A percentile compares a stretch with the other conserved stretches of the same genome.
Conservation (phyloP, 2,329 filamentous ascomycete species). For the Endoconidiophora laricicola region DNA sequence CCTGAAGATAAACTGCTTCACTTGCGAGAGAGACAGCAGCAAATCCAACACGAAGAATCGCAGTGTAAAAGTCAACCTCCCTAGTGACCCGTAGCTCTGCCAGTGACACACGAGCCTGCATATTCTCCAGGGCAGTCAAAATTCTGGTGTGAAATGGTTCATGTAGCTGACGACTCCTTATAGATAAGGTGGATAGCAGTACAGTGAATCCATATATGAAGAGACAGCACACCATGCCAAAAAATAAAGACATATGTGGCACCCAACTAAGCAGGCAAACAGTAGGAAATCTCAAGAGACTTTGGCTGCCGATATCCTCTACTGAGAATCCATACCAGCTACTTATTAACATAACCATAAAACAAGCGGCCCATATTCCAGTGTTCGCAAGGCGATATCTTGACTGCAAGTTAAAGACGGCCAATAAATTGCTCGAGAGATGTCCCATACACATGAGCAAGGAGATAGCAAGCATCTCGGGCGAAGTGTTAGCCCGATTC, state of each 20-base stretch:
- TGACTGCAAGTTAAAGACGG: slow-evolving; percentile 63
- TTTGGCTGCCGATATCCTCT: slow-evolving; percentile 42
- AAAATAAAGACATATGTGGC: slow-evolving; percentile 73
- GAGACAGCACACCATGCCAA: slow-evolving; percentile 60
- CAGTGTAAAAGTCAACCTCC: slow-evolving; percentile 92
- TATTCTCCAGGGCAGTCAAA: slow-evolving; percentile 58
- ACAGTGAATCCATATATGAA: slow-evolving; percentile 66
- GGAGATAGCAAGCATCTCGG: slow-evolving; percentile 73
- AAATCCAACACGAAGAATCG: slow-evolving; percentile 72
- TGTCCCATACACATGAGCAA: slow-evolving; percentile 84
- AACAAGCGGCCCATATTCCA: slow-evolving; percentile 75
- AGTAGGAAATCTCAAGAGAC: slow-evolving; percentile 74
- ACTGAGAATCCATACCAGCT: slow-evolving; percentile 48
- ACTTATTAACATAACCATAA: slow-evolving; percentile 72
- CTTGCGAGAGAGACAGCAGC: slow-evolving; percentile 81
- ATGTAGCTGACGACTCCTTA: background rate
- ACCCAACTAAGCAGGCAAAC: slow-evolving; percentile 92
- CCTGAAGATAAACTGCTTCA: slow-evolving; percentile 89
- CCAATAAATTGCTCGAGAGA: slow-evolving; percentile 66
- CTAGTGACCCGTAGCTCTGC: slow-evolving; percentile 64
- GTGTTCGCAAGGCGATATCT: slow-evolving; percentile 73
- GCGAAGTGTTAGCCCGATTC: slow-evolving; percentile 68
- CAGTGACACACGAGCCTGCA: slow-evolving; percentile 81
- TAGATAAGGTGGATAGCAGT: slow-evolving; percentile 44
- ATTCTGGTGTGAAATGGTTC: background rate